phyloP scores from a whole-genome alignment of 2,329 filamentous ascomycete species.

The Diaporthe ilicicola region DNA sequence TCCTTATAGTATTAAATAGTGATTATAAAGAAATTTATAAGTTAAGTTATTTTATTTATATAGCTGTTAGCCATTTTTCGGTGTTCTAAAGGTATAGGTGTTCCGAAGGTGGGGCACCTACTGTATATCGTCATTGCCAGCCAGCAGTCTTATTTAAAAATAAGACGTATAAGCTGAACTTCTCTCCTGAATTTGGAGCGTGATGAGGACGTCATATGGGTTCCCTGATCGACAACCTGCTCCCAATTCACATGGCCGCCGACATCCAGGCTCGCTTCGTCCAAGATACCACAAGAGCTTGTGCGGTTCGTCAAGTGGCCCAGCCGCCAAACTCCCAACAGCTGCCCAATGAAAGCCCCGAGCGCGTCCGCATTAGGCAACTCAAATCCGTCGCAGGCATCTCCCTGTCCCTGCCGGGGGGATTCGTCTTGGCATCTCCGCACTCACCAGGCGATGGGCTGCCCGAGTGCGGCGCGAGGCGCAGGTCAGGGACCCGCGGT shows the following conservation, averaged over 20 bases:
- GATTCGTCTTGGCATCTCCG: conserved; percentile 17
- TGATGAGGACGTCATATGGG: not conserved
- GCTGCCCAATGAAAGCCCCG: conserved; percentile 5
- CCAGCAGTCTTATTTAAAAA: not conserved
- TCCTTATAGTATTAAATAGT: too few species aligned
- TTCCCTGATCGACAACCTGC: not conserved
- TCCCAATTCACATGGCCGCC: not conserved
- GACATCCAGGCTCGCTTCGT: not conserved
- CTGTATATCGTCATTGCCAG: not conserved
- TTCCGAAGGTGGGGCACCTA: too few species aligned
- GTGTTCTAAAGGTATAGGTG: too few species aligned
- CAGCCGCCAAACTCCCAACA: not conserved
- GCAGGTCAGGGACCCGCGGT: conserved; percentile 15
- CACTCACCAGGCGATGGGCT: not conserved
- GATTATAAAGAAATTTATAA: too few species aligned
- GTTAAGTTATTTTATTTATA: too few species aligned
- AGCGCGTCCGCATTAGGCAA: conserved; percentile 15
- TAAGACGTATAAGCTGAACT: not conserved
- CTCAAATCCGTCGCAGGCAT: conserved; percentile 19
- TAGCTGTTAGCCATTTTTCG: too few species aligned
- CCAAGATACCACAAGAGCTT: not conserved
- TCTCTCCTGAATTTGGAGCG: not conserved
- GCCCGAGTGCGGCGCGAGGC: not conserved
- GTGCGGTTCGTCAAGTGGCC: not conserved
- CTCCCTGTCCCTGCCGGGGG: not conserved